A percentile compares a stretch with the other conserved stretches of the same genome.
Evolutionary conservation across 2,329 filamentous ascomycete genomes (phyloP).

Genomic region (Dactylellina leptospora): DNA sequence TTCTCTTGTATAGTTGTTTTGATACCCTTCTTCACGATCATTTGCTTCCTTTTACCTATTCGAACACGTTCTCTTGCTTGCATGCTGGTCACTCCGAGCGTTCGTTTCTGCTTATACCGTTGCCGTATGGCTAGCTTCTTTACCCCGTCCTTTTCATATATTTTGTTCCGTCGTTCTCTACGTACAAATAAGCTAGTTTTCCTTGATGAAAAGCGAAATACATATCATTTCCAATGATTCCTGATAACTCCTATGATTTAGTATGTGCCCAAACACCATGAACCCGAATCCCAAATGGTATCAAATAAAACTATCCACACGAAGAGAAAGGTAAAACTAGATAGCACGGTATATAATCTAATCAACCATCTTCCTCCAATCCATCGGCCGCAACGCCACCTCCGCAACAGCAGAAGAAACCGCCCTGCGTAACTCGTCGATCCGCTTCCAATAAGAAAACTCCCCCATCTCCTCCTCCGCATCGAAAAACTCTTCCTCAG

Average conservation of each 20-base stretch:
- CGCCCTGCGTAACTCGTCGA: slow-evolving; percentile 16
- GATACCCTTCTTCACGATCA: slow-evolving; percentile 45
- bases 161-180: neutral
- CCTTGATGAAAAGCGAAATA: neutral
- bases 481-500: slow-evolving; percentile 4
- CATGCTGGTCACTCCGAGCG: slow-evolving; percentile 39
- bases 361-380: slow-evolving; percentile 22
- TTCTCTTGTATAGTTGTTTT: slow-evolving; percentile 7
- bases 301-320: neutral
- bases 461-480: neutral
- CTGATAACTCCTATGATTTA: too few relatives aligned
- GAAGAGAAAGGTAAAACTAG: too few relatives aligned
- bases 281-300: too few relatives aligned
- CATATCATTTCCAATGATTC: too few relatives aligned
- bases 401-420: slow-evolving; percentile 5
- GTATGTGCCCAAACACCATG: too few relatives aligned
- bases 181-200: neutral
- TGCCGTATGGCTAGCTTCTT: neutral
- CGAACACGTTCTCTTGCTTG: slow-evolving; percentile 25
- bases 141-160: neutral
- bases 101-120: neutral
- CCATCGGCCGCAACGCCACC: slow-evolving; percentile 5
- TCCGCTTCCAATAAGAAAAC: slow-evolving; percentile 9
- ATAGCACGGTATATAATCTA: too few relatives aligned
- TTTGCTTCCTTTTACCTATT: slow-evolving; percentile 2